Conservation (phyloP, 768 basidiomycete species). For the Coprinellus aureogranulatus region DNA sequence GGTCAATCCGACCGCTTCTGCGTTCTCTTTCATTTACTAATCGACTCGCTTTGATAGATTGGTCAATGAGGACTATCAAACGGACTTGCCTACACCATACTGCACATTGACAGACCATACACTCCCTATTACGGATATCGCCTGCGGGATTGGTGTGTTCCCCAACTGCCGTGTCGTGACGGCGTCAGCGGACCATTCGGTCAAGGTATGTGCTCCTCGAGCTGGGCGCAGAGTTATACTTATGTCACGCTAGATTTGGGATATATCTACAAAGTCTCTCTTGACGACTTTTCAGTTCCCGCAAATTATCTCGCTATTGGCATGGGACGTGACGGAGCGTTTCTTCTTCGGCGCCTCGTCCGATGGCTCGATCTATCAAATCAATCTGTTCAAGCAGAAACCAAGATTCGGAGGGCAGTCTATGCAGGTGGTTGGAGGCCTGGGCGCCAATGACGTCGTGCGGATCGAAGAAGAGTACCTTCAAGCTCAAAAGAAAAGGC, state of each 20-base stretch:
- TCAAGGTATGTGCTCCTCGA: conserved; percentile 59
- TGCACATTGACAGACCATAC: conserved; percentile 89
- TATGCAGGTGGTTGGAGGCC: conserved; percentile 73
- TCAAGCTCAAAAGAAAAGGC: conserved; percentile 47
- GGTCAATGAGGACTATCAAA: conserved; percentile 70
- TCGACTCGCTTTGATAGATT: conserved; percentile 48
- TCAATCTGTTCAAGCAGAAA: conserved; percentile 72
- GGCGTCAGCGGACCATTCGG: conserved; percentile 83
- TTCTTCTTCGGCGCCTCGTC: conserved; percentile 83
- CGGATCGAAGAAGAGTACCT: conserved; percentile 59
- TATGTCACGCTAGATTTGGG: conserved; percentile 62
- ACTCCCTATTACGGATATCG: conserved; percentile 79
- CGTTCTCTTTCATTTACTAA: conserved; percentile 5
- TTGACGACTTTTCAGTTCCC: conserved; percentile 89
- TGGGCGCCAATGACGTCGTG: conserved; percentile 67
- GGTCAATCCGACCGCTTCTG: conserved; percentile 49
- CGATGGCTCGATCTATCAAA: conserved; percentile 74
- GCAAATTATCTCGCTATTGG: conserved; percentile 63
- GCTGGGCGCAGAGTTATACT: conserved; percentile 6
- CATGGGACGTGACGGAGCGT: conserved; percentile 83
- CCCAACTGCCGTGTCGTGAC: conserved; percentile 77
- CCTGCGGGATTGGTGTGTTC: conserved; percentile 76
- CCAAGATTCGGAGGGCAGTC: conserved; percentile 49
- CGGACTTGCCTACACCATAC: conserved; percentile 72
- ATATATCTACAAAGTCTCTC: conserved; percentile 67